Base-by-base conservation (phyloP, 75 land plant genomes). In the Gnetum montanum region DNA sequence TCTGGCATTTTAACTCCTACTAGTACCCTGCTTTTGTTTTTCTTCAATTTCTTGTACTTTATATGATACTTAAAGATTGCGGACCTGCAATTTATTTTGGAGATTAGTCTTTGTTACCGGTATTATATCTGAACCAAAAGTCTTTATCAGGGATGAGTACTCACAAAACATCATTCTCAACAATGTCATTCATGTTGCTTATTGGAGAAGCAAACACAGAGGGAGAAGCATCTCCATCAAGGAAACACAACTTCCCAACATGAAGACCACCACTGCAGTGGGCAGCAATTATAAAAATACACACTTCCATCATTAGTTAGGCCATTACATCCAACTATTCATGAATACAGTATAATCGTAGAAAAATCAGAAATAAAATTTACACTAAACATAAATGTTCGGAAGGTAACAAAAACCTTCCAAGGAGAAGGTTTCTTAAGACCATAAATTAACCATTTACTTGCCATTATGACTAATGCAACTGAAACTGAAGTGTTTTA, bases 121-220 rank as follows among this genome's bases (percentile, higher is more conserved):
- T 26, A 43, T 10, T 34, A 31, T 19, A 23, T 28, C 43, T 12
- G 62, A 10, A 15, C 18, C 16, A 36, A 1, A 34, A 24, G 12
- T 19, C 27, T 24, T 13, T 35, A 20, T 0, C 31, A 33, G 19
- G 12, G 31, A 5, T 15, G 4, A 31, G 3, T 31, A 35, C 96
- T 86, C 86, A 95, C 99, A 90, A 46, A 57, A 90, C 99, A 85
- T 86, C 80, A 61, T 95, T 95, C 68, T 73, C 63, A 61, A 83
- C 62, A 10, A 95, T 79, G 70, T 78, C 86, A 46, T 85, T 81
- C 97, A 95, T 63, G 24, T 72, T 77, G 5, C 57, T 44, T 20
- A 95, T 53, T 25, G 99, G 96, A 15, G 99, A 90, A 20, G 83
- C 63, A 47, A 86, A 86, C 27, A 90, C 44, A 7, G 85, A 71